phyloP scores from a whole-genome alignment of 148 eudicot genomes.

The Vaccinium myrtillus region DNA sequence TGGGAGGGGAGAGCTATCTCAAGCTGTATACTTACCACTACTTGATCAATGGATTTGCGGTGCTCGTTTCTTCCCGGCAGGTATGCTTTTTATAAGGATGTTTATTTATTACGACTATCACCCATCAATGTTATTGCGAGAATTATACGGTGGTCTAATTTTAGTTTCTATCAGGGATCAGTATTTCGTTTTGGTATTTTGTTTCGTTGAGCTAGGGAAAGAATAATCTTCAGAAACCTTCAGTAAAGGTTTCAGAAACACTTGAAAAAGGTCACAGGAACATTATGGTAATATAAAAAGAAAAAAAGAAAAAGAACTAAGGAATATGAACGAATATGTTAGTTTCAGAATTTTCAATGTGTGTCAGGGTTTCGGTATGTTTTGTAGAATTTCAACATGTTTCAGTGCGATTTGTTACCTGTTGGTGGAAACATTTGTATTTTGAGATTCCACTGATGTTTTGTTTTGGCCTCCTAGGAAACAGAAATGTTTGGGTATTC shows the following conservation, averaged over 20 bases:
- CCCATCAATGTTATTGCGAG: too few species aligned
- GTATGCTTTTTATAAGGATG: slow-evolving; percentile 37
- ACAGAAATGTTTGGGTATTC: neutral
- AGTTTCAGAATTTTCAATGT: neutral
- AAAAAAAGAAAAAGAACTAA: neutral
- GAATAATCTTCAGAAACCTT: neutral
- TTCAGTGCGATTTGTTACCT: neutral
- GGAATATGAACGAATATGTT: neutral
- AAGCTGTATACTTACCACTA: slow-evolving; percentile 96
- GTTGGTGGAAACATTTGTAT: neutral
- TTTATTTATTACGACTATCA: neutral
- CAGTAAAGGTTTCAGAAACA: neutral
- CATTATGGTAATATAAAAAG: neutral
- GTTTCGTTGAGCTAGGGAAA: neutral
- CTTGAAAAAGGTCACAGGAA: neutral
- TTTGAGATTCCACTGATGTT: neutral
- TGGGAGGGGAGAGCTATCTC: slow-evolving; percentile 77
- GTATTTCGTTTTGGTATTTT: neutral
- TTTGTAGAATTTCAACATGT: neutral
- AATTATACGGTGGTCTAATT: neutral
- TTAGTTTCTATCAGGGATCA: neutral
- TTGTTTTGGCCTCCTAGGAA: neutral
- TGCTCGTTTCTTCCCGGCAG: slow-evolving; percentile 83
- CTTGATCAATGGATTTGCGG: slow-evolving; percentile 96
- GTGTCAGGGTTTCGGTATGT: neutral